Percentiles rank a stretch among this genome's conserved stretches.
These are phyloP conservation scores for Graphiopsis chlorocephala DNA, from an alignment of 2,329 filamentous ascomycete genomes.

Conservation along the genomic window DNA sequence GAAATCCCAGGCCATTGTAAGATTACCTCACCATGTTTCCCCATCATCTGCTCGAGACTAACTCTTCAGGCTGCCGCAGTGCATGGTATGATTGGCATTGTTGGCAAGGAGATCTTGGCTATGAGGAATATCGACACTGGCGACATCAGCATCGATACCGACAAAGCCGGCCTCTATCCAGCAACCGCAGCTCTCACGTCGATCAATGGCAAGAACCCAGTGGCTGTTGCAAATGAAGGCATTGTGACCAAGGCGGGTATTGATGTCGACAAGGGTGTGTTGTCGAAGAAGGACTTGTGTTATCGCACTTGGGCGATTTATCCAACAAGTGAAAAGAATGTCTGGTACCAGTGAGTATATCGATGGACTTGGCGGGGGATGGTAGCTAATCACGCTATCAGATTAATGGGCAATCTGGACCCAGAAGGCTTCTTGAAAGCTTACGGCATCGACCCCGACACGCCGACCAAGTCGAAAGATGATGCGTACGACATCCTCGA, in stretches of 20 bases:
- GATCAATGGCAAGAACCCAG: conserved; percentile 38
- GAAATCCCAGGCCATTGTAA: conserved; percentile 39
- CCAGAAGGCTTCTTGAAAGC: conserved; percentile 43
- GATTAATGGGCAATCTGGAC: conserved; percentile 49
- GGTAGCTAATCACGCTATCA: neutral
- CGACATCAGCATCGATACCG: conserved; percentile 45
- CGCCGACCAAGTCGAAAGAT: conserved; percentile 27
- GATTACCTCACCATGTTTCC: neutral
- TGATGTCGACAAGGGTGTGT: conserved; percentile 31
- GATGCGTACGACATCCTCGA: conserved; percentile 36
- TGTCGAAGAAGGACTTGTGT: conserved; percentile 42
- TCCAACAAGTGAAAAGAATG: conserved; percentile 44
- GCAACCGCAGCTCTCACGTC: conserved; percentile 40
- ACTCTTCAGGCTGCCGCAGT: conserved; percentile 36
- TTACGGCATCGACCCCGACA: conserved; percentile 45
- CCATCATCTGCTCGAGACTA: neutral
- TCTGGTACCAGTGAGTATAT: conserved; percentile 45
- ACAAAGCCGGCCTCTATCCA: conserved; percentile 48
- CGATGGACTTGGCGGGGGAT: neutral
- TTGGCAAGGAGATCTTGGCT: conserved; percentile 41
- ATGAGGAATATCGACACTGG: conserved; percentile 27
- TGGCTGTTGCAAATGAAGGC: conserved; percentile 30
- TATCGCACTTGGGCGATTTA: conserved; percentile 48
- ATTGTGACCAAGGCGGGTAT: conserved; percentile 19
- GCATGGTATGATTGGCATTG: conserved; percentile 45